These are phyloP conservation scores for Domatiomyces globalis DNA, from an alignment of 2,329 filamentous ascomycete species.

Conservation along the genomic window DNA sequence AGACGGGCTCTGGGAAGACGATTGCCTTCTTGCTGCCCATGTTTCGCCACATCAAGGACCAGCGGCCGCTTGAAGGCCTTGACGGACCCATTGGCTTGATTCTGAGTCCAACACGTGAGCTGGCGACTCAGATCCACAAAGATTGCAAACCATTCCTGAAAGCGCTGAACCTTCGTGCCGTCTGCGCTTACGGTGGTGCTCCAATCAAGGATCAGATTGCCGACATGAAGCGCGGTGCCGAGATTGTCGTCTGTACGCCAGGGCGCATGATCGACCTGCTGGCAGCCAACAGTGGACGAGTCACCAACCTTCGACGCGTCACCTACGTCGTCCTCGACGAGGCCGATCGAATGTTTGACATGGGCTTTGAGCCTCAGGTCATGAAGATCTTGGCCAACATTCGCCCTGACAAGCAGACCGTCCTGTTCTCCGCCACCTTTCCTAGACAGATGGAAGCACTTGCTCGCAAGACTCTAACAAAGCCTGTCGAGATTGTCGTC, in stretches of 20 bases:
- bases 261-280: conserved; percentile 92
- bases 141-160: conserved; percentile 93
- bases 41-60: conserved; percentile 96
- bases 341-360: conserved; percentile 99
- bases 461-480: conserved; percentile 73
- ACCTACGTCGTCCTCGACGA: conserved; percentile 94
- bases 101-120: conserved; percentile 85
- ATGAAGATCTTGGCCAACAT: conserved; percentile 92
- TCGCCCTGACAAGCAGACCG: conserved; percentile 81
- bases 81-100: conserved; percentile 83
- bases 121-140: conserved; percentile 83
- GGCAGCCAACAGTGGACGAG: conserved; percentile 82
- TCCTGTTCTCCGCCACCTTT: conserved; percentile 93
- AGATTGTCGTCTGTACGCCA: conserved; percentile 89
- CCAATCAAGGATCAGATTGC: conserved; percentile 97
- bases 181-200: conserved; percentile 87
- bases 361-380: conserved; percentile 97
- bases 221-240: conserved; percentile 84
- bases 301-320: conserved; percentile 77
- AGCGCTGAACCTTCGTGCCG: conserved; percentile 66
- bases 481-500: conserved; percentile 81
- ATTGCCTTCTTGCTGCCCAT: conserved; percentile 90
- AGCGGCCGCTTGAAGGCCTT: conserved; percentile 61
- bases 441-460: conserved; percentile 82
- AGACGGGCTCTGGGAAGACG: conserved; percentile 96